Percentiles rank a stretch among this genome's conserved stretches.
These are phyloP conservation scores for Zygotorulaspora chibaensis DNA, from an alignment of 805 yeast genomes.

Conservation along the genomic window DNA sequence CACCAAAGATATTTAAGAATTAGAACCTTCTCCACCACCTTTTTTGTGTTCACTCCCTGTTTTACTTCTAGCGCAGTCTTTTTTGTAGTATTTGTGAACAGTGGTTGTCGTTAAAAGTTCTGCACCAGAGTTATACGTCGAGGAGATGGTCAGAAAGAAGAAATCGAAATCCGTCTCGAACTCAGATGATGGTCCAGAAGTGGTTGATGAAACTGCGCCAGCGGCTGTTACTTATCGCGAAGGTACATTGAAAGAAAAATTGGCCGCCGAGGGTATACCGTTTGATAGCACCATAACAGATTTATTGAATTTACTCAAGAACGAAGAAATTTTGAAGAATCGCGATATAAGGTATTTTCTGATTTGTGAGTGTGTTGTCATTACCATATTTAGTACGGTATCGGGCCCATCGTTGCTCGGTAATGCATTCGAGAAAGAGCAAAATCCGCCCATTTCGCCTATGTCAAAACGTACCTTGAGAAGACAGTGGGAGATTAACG, in stretches of 20 bases:
- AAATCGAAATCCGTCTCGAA: conserved; percentile 1
- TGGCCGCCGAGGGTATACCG: conserved; percentile 3
- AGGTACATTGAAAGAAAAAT: conserved; percentile 2
- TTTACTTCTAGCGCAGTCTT: too few species aligned
- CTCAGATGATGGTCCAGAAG: not conserved
- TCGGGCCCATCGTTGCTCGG: conserved; percentile 21
- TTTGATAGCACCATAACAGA: conserved; percentile 4
- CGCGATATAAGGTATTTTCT: conserved; percentile 5
- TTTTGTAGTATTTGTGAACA: too few species aligned
- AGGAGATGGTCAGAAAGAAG: conserved; percentile 11
- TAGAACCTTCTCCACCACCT: too few species aligned
- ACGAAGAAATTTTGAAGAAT: conserved; percentile 1
- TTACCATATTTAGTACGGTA: conserved; percentile 24
- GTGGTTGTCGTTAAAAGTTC: too few species aligned
- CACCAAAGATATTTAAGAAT: too few species aligned
- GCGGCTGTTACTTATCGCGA: not conserved
- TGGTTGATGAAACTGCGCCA: not conserved
- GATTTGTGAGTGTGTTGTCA: conserved; percentile 13
- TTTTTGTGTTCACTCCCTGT: too few species aligned
- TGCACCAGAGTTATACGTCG: not conserved
- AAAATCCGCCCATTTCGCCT: not conserved
- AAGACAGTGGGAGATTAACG: not conserved
- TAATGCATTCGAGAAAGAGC: too few species aligned
- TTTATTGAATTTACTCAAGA: conserved; percentile 4
- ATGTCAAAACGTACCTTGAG: not conserved